These are phyloP conservation scores for Paramecium caudatum DNA, from an alignment of 73 alveolate species.

Conservation along the genomic window DNA sequence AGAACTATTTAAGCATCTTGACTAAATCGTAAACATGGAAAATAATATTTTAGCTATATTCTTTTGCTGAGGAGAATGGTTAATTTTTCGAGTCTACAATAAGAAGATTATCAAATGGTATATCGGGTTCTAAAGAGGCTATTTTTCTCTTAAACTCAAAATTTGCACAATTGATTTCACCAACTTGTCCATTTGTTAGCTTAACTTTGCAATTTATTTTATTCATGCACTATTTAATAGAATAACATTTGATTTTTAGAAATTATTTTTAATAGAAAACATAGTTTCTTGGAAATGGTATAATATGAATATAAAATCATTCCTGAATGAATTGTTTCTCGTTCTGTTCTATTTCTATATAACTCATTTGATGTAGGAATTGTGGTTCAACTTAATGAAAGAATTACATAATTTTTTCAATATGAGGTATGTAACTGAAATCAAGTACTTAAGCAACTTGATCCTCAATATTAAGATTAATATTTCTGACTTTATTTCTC, in stretches of 20 bases:
- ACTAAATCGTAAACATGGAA: too few species aligned
- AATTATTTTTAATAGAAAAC: too few species aligned
- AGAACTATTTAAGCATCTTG: too few species aligned
- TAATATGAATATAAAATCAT: too few species aligned
- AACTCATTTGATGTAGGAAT: too few species aligned
- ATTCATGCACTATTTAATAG: too few species aligned
- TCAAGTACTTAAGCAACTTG: neutral
- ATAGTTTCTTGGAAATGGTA: too few species aligned
- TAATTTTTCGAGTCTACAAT: neutral
- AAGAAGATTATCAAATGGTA: neutral
- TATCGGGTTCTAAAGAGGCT: neutral
- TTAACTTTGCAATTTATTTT: neutral
- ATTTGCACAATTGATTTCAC: neutral
- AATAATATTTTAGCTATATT: too few species aligned
- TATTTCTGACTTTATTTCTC: neutral
- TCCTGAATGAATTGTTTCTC: too few species aligned
- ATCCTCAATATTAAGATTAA: neutral
- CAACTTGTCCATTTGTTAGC: neutral
- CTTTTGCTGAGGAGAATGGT: neutral
- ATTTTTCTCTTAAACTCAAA: neutral
- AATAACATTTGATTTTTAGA: too few species aligned
- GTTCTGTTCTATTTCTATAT: too few species aligned
- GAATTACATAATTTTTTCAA: neutral
- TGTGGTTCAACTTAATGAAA: too few species aligned
- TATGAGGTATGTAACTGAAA: constrained; percentile 3